Percentiles rank a stretch among this genome's conserved stretches.
Conservation (phyloP, 208 protist species). For the Leishmania mexicana region DNA sequence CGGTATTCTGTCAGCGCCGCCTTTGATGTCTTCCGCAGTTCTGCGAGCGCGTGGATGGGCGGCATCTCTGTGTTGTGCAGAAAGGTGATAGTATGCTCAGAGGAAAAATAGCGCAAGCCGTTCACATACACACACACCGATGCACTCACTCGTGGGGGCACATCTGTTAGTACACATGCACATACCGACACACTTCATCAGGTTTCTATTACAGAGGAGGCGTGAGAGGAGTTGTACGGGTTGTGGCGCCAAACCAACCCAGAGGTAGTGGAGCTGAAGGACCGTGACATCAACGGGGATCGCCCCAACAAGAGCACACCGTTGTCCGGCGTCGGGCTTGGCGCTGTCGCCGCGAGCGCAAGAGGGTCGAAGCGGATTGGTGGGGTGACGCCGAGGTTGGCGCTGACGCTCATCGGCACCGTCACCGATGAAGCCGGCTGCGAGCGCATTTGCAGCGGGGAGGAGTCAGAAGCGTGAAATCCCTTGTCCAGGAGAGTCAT, state of each 20-base stretch:
- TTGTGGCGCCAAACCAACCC: slow-evolving; percentile 85
- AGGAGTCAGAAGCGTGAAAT: slow-evolving; percentile 3
- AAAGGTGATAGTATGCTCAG: not conserved
- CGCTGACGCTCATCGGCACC: slow-evolving; percentile 47
- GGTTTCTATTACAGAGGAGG: slow-evolving; percentile 74
- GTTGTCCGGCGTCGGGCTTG: slow-evolving; percentile 25
- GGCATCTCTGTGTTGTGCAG: not conserved
- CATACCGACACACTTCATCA: slow-evolving; percentile 8
- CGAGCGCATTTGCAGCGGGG: slow-evolving; percentile 9
- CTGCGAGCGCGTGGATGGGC: not conserved
- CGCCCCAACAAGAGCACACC: slow-evolving; percentile 29
- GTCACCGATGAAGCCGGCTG: slow-evolving; percentile 27
- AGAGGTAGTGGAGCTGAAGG: slow-evolving; percentile 65
- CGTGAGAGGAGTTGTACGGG: slow-evolving; percentile 61
- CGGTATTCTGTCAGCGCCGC: not conserved
- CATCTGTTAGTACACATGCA: not conserved
- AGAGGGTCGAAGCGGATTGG: slow-evolving; percentile 44
- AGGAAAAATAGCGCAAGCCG: not conserved
- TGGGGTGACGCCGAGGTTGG: slow-evolving; percentile 35
- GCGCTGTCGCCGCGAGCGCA: slow-evolving; percentile 41
- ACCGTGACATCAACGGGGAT: slow-evolving; percentile 55
- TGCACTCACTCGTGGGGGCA: not conserved
- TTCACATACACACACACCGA: not conserved
- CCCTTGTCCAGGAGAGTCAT: slow-evolving; percentile 11
- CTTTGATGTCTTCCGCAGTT: not conserved